A percentile compares a stretch with the other conserved stretches of the same genome.
Evolutionary conservation across 768 basidiomycete genomes (phyloP).

Genomic region (Leccinum longicurvipes): DNA sequence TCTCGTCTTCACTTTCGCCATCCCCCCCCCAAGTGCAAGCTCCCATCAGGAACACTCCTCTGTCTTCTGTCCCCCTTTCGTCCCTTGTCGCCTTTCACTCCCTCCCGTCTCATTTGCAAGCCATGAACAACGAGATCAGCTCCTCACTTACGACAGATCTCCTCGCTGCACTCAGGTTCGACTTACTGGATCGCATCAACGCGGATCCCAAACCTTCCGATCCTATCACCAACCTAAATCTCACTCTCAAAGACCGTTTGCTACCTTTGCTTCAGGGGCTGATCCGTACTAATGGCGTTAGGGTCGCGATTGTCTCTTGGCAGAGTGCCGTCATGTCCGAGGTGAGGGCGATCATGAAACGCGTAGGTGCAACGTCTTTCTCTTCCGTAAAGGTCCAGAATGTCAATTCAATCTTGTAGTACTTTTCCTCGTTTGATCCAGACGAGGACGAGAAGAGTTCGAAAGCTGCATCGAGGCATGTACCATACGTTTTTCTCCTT

Average conservation of each 20-base stretch:
- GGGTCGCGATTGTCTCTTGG: conserved; percentile 68
- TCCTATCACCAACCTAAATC: conserved; percentile 29
- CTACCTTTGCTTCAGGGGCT: conserved; percentile 78
- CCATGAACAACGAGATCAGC: conserved; percentile 72
- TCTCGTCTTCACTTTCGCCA: conserved; percentile 34
- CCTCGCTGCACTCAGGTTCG: conserved; percentile 63
- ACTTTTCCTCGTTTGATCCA: conserved; percentile 55
- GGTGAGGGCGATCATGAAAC: conserved; percentile 52
- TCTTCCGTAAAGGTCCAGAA: background rate
- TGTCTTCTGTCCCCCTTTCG: conserved; percentile 53
- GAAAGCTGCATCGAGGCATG: conserved; percentile 29
- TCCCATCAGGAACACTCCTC: conserved; percentile 28
- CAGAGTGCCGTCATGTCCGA: conserved; percentile 63
- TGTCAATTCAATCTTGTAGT: conserved; percentile 34
- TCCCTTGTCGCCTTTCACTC: conserved; percentile 69
- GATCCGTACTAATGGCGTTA: conserved; percentile 64
- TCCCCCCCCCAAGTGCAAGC: conserved; percentile 10
- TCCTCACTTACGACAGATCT: conserved; percentile 75
- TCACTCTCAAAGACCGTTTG: conserved; percentile 58
- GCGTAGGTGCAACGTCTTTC: conserved; percentile 42
- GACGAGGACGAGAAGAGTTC: conserved; percentile 47
- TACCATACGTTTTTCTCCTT: conserved; percentile 1
- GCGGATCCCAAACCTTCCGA: conserved; percentile 14
- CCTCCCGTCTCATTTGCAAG: conserved; percentile 70
- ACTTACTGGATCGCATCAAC: conserved; percentile 55